Evolutionary conservation across 805 yeast species (phyloP).

Genomic region (Candida michaelii): DNA sequence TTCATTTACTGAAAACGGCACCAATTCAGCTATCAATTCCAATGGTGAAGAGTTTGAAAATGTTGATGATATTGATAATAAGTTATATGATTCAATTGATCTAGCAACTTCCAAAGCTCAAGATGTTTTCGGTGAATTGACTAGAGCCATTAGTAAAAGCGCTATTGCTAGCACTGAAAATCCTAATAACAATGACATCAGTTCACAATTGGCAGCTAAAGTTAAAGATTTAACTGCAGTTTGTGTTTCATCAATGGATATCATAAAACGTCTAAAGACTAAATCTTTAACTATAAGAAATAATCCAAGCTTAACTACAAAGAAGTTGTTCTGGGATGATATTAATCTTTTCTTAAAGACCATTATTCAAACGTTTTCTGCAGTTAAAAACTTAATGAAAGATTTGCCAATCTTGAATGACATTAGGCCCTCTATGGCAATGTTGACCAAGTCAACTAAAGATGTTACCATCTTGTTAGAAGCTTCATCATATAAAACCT

Average conservation of each 20-base stretch:
- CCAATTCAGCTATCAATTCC: not conserved
- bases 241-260: slow-evolving; percentile 80
- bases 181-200: slow-evolving; percentile 17
- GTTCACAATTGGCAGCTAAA: slow-evolving; percentile 48
- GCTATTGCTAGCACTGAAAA: slow-evolving; percentile 49
- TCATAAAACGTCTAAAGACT: slow-evolving; percentile 62
- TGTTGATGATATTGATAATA: slow-evolving; percentile 60
- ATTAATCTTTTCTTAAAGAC: slow-evolving; percentile 79
- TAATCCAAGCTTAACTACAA: slow-evolving; percentile 49
- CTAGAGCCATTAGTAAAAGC: slow-evolving; percentile 62
- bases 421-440: slow-evolving; percentile 74
- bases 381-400: slow-evolving; percentile 77
- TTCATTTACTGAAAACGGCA: slow-evolving; percentile 12
- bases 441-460: slow-evolving; percentile 82
- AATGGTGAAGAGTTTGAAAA: slow-evolving; percentile 7
- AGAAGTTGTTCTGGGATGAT: slow-evolving; percentile 78
- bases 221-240: slow-evolving; percentile 76
- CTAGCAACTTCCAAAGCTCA: slow-evolving; percentile 69
- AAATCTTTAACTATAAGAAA: slow-evolving; percentile 52
- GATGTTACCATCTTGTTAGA: slow-evolving; percentile 89
- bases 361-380: slow-evolving; percentile 77
- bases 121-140: slow-evolving; percentile 73
- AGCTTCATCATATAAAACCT: slow-evolving; percentile 34
- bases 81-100: slow-evolving; percentile 61
- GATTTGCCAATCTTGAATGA: slow-evolving; percentile 81